Conservation (phyloP, 2,329 filamentous ascomycete species). For the Cladosporium halotolerans region DNA sequence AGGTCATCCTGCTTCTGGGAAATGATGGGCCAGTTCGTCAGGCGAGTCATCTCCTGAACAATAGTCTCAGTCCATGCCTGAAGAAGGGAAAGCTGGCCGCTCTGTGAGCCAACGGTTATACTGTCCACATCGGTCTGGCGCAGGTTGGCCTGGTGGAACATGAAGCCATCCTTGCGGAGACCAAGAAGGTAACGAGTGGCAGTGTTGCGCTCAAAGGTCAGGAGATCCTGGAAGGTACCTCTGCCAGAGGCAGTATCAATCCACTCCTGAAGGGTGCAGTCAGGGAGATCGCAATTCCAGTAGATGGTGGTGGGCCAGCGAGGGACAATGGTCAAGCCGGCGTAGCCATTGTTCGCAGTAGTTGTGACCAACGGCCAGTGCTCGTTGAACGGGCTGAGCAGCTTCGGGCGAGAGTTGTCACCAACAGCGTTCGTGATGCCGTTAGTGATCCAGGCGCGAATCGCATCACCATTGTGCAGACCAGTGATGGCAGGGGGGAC, state of each 20-base stretch:
- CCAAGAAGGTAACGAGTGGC: slow-evolving; percentile 53
- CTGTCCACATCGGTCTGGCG: slow-evolving; percentile 44
- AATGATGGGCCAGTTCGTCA: slow-evolving; percentile 50
- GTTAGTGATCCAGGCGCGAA: slow-evolving; percentile 53
- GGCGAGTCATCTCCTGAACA: slow-evolving; percentile 48
- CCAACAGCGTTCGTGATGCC: slow-evolving; percentile 56
- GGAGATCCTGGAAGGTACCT: slow-evolving; percentile 48
- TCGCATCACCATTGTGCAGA: slow-evolving; percentile 56
- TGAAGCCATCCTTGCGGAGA: slow-evolving; percentile 51
- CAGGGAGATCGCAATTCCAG: slow-evolving; percentile 56
- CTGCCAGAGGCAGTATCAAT: slow-evolving; percentile 51
- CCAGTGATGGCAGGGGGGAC: slow-evolving; percentile 60
- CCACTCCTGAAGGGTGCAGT: slow-evolving; percentile 55
- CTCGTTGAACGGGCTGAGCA: slow-evolving; percentile 46
- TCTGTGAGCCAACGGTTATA: slow-evolving; percentile 45
- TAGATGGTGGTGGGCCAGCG: slow-evolving; percentile 59
- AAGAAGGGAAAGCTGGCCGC: slow-evolving; percentile 46
- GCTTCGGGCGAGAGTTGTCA: slow-evolving; percentile 53
- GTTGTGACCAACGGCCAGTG: slow-evolving; percentile 54
- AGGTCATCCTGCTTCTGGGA: slow-evolving; percentile 53
- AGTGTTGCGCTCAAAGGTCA: slow-evolving; percentile 46
- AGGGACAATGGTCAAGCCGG: slow-evolving; percentile 51
- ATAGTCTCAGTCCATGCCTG: slow-evolving; percentile 53
- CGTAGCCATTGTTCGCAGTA: slow-evolving; percentile 47
- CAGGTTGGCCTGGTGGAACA: slow-evolving; percentile 60